Evolutionary conservation across 371 early-diverging fungal genomes (phyloP).

Genomic region (Mortierella sp.): DNA sequence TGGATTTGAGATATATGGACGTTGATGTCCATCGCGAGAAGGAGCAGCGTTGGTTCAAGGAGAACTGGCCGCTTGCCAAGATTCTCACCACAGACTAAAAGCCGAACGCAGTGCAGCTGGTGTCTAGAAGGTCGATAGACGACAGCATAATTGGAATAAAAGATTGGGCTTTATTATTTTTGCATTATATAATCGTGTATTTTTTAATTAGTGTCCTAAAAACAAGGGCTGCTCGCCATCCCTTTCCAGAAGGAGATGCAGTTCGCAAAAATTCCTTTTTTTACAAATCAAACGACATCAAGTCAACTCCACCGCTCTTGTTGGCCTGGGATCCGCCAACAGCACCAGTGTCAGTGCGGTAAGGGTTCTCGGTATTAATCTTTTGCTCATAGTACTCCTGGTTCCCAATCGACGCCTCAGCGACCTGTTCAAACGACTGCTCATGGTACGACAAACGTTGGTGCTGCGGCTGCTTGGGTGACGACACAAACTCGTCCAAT

Average conservation of each 20-base stretch:
- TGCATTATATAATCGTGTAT: not conserved
- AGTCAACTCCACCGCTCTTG: slow-evolving; percentile 30
- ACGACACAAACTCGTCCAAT: slow-evolving; percentile 20
- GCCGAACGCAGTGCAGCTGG: no score
- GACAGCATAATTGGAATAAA: no score
- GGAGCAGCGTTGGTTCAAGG: not conserved
- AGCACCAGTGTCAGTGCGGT: slow-evolving; percentile 46
- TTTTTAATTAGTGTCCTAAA: not conserved
- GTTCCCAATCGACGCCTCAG: slow-evolving; percentile 57
- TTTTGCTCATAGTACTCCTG: slow-evolving; percentile 53
- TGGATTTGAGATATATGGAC: not conserved
- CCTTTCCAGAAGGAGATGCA: slow-evolving; percentile 2
- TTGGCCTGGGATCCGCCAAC: slow-evolving; percentile 16
- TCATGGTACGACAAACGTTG: slow-evolving; percentile 53
- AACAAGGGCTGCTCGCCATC: not conserved
- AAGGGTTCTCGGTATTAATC: slow-evolving; percentile 53
- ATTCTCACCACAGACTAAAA: not conserved
- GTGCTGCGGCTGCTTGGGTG: slow-evolving; percentile 41
- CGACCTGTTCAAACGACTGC: slow-evolving; percentile 56
- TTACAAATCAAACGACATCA: slow-evolving; percentile 55
- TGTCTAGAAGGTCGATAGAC: no score
- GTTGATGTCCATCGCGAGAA: not conserved
- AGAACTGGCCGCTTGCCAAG: not conserved
- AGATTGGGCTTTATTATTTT: not conserved
- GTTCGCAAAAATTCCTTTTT: not conserved